These are phyloP conservation scores for Colletotrichum viniferum DNA, from an alignment of 2,329 filamentous ascomycete species.

Conservation along the genomic window DNA sequence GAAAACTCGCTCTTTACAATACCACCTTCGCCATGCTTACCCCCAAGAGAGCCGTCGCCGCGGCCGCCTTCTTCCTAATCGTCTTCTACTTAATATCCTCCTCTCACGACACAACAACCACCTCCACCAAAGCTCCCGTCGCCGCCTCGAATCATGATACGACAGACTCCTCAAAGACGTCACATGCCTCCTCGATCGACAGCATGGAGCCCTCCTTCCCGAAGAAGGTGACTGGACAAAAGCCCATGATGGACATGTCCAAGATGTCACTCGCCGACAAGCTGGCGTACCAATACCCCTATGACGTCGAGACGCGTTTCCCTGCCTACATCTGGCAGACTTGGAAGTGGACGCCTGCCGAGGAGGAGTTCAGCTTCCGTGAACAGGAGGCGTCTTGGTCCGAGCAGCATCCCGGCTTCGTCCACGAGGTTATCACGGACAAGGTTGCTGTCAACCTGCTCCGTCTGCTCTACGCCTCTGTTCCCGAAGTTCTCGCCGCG, in stretches of 20 bases:
- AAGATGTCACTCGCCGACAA: constrained; percentile 77
- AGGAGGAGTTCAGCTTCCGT: constrained; percentile 79
- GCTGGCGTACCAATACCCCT: constrained; percentile 91
- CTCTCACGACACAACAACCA: constrained; percentile 48
- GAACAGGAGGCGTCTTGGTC: constrained; percentile 90
- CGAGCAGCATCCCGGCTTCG: constrained; percentile 83
- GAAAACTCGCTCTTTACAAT: not conserved
- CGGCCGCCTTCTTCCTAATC: constrained; percentile 71
- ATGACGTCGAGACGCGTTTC: constrained; percentile 86
- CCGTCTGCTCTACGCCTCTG: constrained; percentile 81
- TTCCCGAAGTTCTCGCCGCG: constrained; percentile 79
- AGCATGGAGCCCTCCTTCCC: constrained; percentile 2
- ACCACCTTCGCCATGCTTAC: constrained; percentile 67
- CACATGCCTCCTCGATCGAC: not conserved
- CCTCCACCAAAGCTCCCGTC: constrained; percentile 24
- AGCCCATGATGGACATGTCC: constrained; percentile 71
- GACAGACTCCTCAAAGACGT: not conserved
- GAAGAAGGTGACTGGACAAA: constrained; percentile 53
- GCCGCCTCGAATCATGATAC: constrained; percentile 22
- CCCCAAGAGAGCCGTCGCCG: constrained; percentile 75
- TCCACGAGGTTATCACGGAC: constrained; percentile 98
- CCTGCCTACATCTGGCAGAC: constrained; percentile 99
- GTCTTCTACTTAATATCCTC: constrained; percentile 73
- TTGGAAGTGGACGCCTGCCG: constrained; percentile 86
- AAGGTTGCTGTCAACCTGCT: constrained; percentile 81